Evolutionary conservation across 2,329 filamentous ascomycete genomes (phyloP), one percentile per base, ranked within the genome.

Genomic region (Fusarium udum): DNA sequence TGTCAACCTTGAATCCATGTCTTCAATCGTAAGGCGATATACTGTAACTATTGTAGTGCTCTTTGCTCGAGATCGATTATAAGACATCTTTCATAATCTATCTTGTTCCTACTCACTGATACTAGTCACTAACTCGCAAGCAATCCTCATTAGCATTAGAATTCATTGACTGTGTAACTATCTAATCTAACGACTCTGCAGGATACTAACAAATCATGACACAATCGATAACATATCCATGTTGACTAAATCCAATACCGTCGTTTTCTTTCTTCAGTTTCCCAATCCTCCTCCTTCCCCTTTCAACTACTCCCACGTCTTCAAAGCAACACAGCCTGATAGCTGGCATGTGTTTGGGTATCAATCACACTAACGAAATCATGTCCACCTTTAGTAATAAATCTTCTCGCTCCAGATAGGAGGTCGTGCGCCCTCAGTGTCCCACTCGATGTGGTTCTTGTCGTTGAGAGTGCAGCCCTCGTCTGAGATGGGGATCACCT

Each of bases 401-500:
- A 83, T 75, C 82, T 85, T 85, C 78, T 85, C 84, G 13, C 78
- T 80, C 80, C 83, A 85, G 58, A 85, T 84, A 6, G 84, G 84
- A 55, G 84, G 84, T 65, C 84, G 80, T 22, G 84, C 83, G 26
- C 76, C 80, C 68, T 83, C 82, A 2, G 79, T 79, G 51, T 85
- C 84, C 84, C 84, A 85, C 31, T 78, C 73, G 16, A 85, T 78
- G 31, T 83, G 80, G 73, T 84, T 84, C 83, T 94, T 92, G 76
- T 92, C 91, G 73, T 93, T 87, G 64, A 96, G 80, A 69, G 84
- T 88, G 20, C 92, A 91, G 11, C 91, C 92, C 68, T 92, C 90
- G 76, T 96, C 93, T 0, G 91, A 92, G 74, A 93, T 93, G 9
- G 88, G 87, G 46, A 93, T 91, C 31, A 93, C 87, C 72, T 88